Base-by-base conservation (phyloP, 75 land plant species). In the Picea sitchensis region DNA sequence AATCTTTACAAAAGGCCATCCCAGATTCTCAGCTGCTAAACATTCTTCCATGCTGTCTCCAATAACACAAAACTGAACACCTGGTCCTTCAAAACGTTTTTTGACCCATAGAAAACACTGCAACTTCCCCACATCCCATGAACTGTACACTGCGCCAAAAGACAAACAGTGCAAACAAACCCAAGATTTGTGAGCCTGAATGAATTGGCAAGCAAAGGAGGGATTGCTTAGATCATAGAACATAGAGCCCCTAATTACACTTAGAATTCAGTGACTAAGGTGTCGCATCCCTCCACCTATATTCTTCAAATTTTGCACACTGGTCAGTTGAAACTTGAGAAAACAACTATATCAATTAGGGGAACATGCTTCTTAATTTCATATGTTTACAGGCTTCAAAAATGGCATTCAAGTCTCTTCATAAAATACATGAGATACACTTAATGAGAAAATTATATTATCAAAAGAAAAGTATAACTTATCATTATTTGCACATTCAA, bases 1-100 rank as follows among this genome's bases (percentile, higher is more conserved):
- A 34, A 95, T 87, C 73, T 86, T 80, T 32, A 95, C 73, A 80
- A 91, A 95, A 38, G 98, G 98, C 98, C 98, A 95, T 47, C 74
- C 77, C 86, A 93, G 81, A 23, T 34, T 30, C 65, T 93, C 75
- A 54, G 98, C 98, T 71, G 98, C 98, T 59, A 84, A 83, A 76
- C 95, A 91, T 84, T 95, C 98, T 79, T 95, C 98, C 63, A 88
- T 78, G 63, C 98, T 92, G 72, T 95, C 93, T 36, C 98, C 98
- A 78, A 95, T 91, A 59, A 82, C 98, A 76, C 98, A 95, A 78
- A 93, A 95, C 73, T 78, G 91, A 14, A 80, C 75, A 75, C 76
- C 75, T 68, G 83, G 79, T 6, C 80, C 79, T 73, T 44, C 56
- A 56, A 90, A 93, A 41, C 93, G 89, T 76, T 90, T 86, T 80